A percentile compares a stretch with the other conserved stretches of the same genome.
phyloP scores from a whole-genome alignment of 108 stramenopile species.

The Skeletonema grethae region DNA sequence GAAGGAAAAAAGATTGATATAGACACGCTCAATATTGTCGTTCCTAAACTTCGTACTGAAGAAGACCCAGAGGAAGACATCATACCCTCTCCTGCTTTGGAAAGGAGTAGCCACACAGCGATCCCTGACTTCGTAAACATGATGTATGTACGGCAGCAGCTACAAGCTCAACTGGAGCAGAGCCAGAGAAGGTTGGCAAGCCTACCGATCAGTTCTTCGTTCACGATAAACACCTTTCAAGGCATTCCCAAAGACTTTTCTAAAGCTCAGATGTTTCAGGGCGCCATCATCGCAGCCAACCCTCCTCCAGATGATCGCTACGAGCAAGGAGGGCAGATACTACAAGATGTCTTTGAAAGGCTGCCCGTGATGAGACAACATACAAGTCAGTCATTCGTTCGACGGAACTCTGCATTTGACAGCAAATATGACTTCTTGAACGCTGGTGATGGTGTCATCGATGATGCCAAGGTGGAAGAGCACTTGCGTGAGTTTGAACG shows the following conservation, averaged over 20 bases:
- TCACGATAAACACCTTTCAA: neutral
- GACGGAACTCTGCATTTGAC: neutral
- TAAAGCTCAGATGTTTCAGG: neutral
- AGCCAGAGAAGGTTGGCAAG: neutral
- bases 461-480: neutral
- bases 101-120: neutral
- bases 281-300: neutral
- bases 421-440: slow-evolving; percentile 2
- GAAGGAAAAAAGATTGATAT: neutral
- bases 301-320: neutral
- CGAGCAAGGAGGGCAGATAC: neutral
- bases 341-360: neutral
- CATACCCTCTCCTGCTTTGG: neutral
- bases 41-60: neutral
- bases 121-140: neutral
- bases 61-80: neutral
- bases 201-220: neutral
- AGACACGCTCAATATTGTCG: neutral
- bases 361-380: neutral
- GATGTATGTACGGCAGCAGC: neutral
- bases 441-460: neutral
- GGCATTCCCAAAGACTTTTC: slow-evolving; percentile 1
- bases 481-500: neutral
- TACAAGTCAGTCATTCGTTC: neutral
- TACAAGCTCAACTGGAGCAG: neutral